Evolutionary conservation across 768 basidiomycete species (phyloP).

Genomic region (Hypholoma fasciculare): DNA sequence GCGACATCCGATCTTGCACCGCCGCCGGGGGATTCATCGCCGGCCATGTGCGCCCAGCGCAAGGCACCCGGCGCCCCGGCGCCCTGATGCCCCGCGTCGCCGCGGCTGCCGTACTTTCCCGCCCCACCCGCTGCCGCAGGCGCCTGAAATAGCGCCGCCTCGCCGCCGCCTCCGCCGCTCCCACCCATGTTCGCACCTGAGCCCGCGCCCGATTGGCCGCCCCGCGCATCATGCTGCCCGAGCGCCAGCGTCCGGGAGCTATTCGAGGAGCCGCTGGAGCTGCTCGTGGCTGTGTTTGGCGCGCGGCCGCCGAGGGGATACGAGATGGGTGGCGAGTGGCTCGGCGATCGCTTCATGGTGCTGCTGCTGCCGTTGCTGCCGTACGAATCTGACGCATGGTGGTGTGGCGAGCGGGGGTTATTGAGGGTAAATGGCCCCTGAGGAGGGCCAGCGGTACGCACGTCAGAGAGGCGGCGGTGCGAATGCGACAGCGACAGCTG

Average conservation of each 20-base stretch:
- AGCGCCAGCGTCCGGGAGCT: constrained; percentile 9
- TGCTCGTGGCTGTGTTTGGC: constrained; percentile 9
- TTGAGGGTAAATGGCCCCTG: constrained; percentile 11
- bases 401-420: constrained; percentile 26
- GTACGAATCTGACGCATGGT: constrained; percentile 25
- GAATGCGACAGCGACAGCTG: constrained; percentile 21
- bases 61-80: neutral
- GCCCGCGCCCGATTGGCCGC: constrained; percentile 11
- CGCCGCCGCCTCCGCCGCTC: neutral
- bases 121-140: constrained; percentile 4
- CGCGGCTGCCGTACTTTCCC: constrained; percentile 10
- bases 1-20: neutral
- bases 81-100: constrained; percentile 4
- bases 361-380: constrained; percentile 18
- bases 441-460: constrained; percentile 17
- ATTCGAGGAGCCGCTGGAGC: constrained; percentile 4
- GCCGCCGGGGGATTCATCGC: constrained; percentile 11
- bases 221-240: constrained; percentile 10
- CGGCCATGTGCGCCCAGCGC: constrained; percentile 12
- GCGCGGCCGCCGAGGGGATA: constrained; percentile 20
- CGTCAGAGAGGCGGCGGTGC: constrained; percentile 33
- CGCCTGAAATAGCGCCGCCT: neutral
- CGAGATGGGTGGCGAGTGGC: constrained; percentile 22
- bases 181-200: neutral
- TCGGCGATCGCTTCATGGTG: constrained; percentile 22